Evolutionary conservation across 345 rosid genomes (phyloP).

Genomic region (Brassica napus): Da-Ae NC_063441.1:22245501-22246000

Average conservation of each 20-base stretch:
- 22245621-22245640: constrained; percentile 14
- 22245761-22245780: not conserved
- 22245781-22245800: not conserved
- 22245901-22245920: not conserved
- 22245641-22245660: constrained; percentile 25
- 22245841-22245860: not conserved
- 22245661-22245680: not conserved
- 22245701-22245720: not conserved
- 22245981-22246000: not conserved
- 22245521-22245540: constrained; percentile 8
- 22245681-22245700: not conserved
- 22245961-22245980: not conserved
- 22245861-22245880: too few species aligned
- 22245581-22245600: not conserved
- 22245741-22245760: not conserved
- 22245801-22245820: not conserved
- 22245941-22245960: not conserved
- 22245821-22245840: not conserved
- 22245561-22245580: not conserved
- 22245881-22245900: not conserved
- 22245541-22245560: not conserved
- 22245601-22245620: constrained; percentile 1
- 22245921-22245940: not conserved
- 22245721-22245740: too few species aligned
- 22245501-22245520: constrained; percentile 19